Evolutionary conservation across 768 basidiomycete species (phyloP).

Genomic region (Panaeolus cyanescens): DNA sequence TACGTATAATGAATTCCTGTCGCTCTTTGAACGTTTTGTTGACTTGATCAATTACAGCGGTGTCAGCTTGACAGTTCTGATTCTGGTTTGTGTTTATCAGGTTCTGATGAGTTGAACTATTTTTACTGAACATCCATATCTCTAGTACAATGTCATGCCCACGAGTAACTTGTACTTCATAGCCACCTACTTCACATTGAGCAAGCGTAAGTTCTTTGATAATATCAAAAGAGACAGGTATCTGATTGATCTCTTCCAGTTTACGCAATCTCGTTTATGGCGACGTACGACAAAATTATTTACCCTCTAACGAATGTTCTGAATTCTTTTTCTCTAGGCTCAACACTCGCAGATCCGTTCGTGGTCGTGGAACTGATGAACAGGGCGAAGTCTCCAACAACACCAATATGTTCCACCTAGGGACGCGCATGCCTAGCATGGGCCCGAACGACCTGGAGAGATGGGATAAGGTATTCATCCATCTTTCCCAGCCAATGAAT

Average conservation of each 20-base stretch:
- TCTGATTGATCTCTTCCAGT: constrained; percentile 33
- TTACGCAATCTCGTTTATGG: constrained; percentile 65
- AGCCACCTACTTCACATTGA: constrained; percentile 62
- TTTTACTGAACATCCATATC: background rate
- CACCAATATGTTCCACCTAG: constrained; percentile 53
- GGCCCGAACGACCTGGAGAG: constrained; percentile 33
- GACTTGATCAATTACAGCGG: constrained; percentile 27
- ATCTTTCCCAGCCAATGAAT: background rate
- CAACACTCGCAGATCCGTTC: constrained; percentile 58
- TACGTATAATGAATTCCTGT: constrained; percentile 17
- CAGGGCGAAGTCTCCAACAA: constrained; percentile 39
- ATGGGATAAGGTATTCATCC: constrained; percentile 31
- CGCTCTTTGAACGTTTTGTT: background rate
- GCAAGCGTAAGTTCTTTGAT: constrained; percentile 51
- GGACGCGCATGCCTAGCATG: constrained; percentile 46
- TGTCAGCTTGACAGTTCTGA: constrained; percentile 50
- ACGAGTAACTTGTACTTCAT: constrained; percentile 61
- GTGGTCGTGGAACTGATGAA: constrained; percentile 57
- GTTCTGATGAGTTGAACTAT: background rate
- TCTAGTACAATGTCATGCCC: constrained; percentile 58
- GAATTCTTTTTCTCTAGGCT: constrained; percentile 36
- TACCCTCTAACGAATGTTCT: background rate
- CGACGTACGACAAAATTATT: constrained; percentile 45
- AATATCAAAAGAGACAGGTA: background rate
- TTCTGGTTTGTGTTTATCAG: constrained; percentile 44